Evolutionary conservation across 495 filamentous ascomycete species (phyloP), one percentile per base, ranked within the genome.

Genomic region (Penicillium lagena): DNA sequence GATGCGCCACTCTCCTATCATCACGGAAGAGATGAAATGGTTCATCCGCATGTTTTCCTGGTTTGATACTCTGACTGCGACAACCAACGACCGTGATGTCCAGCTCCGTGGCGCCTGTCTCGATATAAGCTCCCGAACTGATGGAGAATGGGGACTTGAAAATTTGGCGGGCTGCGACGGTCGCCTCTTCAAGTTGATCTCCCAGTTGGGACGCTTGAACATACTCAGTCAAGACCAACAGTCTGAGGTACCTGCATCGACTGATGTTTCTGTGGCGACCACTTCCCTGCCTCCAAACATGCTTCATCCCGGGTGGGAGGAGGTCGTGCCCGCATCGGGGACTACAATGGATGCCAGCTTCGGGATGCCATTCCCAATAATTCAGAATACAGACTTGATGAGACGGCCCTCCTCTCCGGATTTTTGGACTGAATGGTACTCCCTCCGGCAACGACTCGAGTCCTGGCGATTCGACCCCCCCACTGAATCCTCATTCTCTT

Each of bases 21-120:
- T 81, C 34, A 78, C 81, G 12, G 71, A 76, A 13, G 85, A 89
- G 42, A 80, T 87, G 29, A 83, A 81, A 35, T 97, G 91, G 91
- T 89, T 96, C 71, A 89, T 95, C 47, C 83, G 88, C n/a, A 81
- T 96, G 57, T 96, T 96, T 57, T 93, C 89, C 12, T 96, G 90
- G 79, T 89, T 94, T 52, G 91, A 96, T 60, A 90, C 89, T n/a
- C 86, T 96, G 70, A 89, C 87, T 0, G 87, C 88, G 27, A 89
- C 86, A 38, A 85, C 95, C 46, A 96, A 96, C 54, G 87, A 96
- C 59, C 81, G 90, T 44, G 91, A 96, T 60, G 79, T 86, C n/a
- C 87, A 95, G 57, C 77, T 97, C 27, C 82, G 82, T 44, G 83
- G 81, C 11, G 75, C 73, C 17, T 81, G 79, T 42, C 59, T 87